Base-by-base conservation (phyloP, 2,329 filamentous ascomycete species). In the Graphiopsis chlorocephala region DNA sequence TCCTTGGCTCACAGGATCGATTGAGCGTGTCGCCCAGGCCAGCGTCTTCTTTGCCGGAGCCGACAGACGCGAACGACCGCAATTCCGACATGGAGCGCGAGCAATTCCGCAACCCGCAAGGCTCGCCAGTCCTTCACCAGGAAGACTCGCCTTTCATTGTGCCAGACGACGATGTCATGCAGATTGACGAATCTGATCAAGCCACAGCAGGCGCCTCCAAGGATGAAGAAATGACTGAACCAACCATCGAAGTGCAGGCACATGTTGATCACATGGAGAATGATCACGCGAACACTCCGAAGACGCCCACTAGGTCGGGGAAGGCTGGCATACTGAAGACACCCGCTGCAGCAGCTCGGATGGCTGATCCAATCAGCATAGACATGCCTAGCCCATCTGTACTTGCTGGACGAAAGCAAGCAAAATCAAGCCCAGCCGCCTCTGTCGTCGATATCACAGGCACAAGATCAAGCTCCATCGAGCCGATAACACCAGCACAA, bases 21-120 rank as follows among this genome's bases (percentile, higher is more conserved):
- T 57, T 74, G 45, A 71, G 68, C n/a, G 62, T 72, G 1, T 70
- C 72, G 35, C 73, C 71, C 1, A 56, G 42, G 5, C 29, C 17
- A 14, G 23, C n/a, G 2, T 58, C 61, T 14, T 29, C 35, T 3
- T 25, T 53, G 2, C 38, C 33, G 20, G 31, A 20, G 4, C 55
- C 33, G 26, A 17, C 35, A n/a, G 35, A 58, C 6, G n/a, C 11
- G 3, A 53, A 35, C 7, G 28, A 26, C 20, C 42, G n/a, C 20
- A 58, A 48, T 29, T 26, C 20, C 5, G 60, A 62, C n/a, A 8
- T 25, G 5, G 59, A 61, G 11, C 64, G 68, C 33, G 69, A 71
- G 11, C 61, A 65, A 2, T 69, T 68, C 25, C 69, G 71, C 48
- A 67, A 67, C 1, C 65, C 66, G 6, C 29, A 20, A 26, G 67